phyloP scores from a whole-genome alignment of 1,139 yeast species.

The Zygosaccharomyces sapae region DNA sequence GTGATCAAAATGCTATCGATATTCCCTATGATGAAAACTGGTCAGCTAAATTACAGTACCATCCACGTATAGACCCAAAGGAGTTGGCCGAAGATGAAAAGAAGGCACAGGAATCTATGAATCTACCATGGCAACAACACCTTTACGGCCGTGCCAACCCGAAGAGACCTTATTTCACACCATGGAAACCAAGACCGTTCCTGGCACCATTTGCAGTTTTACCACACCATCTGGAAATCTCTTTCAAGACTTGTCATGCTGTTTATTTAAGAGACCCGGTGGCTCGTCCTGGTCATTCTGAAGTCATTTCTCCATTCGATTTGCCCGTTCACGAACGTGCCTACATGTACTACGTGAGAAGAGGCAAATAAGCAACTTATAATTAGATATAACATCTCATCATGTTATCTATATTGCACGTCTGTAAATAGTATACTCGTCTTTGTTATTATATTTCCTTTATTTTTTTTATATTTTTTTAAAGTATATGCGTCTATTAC shows the following conservation, averaged over 20 bases:
- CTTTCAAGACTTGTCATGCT: slow-evolving; percentile 90
- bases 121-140: slow-evolving; percentile 71
- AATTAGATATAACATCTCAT: background rate
- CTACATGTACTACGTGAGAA: slow-evolving; percentile 87
- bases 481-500: slow-evolving; percentile 3
- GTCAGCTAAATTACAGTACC: slow-evolving; percentile 50
- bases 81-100: slow-evolving; percentile 55
- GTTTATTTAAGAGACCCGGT: slow-evolving; percentile 94
- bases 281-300: slow-evolving; percentile 95
- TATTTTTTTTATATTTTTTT: background rate
- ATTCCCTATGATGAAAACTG: slow-evolving; percentile 54
- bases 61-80: slow-evolving; percentile 49
- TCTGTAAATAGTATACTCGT: slow-evolving; percentile 15
- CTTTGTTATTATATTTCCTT: background rate
- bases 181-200: slow-evolving; percentile 94
- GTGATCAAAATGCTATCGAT: slow-evolving; percentile 25
- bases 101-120: slow-evolving; percentile 41
- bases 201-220: slow-evolving; percentile 87
- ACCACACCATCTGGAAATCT: slow-evolving; percentile 87
- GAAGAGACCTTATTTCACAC: slow-evolving; percentile 81
- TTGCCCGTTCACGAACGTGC: slow-evolving; percentile 87
- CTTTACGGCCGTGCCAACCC: slow-evolving; percentile 74
- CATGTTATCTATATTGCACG: slow-evolving; percentile 7
- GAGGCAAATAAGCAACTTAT: slow-evolving; percentile 47
- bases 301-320: slow-evolving; percentile 87